These are phyloP conservation scores for Metarhizium robertsii DNA, from an alignment of 2,329 filamentous ascomycete genomes.

Conservation along the genomic window DNA sequence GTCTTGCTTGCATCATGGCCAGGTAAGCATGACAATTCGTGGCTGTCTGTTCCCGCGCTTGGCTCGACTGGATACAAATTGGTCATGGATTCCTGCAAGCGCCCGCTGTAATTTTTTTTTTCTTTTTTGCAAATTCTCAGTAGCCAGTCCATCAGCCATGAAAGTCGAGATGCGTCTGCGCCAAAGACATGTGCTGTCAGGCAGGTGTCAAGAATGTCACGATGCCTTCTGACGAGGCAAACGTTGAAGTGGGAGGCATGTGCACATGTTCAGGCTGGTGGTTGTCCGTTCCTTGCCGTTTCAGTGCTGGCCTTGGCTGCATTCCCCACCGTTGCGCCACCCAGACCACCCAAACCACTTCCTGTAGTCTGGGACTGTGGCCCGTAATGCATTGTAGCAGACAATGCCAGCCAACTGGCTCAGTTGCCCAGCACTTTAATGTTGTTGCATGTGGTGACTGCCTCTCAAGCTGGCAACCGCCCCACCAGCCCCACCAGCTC, in stretches of 20 bases:
- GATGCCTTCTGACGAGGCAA: not conserved
- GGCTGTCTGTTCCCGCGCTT: not conserved
- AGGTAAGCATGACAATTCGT: slow-evolving; percentile 2
- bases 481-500: slow-evolving; percentile 1
- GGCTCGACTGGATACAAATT: not conserved
- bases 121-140: too few relatives aligned
- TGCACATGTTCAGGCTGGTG: not conserved
- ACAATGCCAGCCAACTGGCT: too few relatives aligned
- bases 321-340: slow-evolving; percentile 1
- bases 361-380: too few relatives aligned
- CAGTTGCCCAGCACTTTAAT: too few relatives aligned
- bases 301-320: not conserved
- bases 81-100: not conserved
- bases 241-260: not conserved
- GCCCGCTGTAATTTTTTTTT: not conserved
- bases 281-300: slow-evolving; percentile 2
- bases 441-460: too few relatives aligned
- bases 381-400: too few relatives aligned
- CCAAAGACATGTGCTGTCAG: slow-evolving; percentile 1
- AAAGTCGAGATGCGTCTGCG: not conserved
- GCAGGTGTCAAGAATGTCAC: slow-evolving; percentile 5
- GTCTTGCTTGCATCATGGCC: not conserved
- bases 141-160: not conserved
- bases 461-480: not conserved
- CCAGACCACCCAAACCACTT: not conserved